Evolutionary conservation across 78 protist genomes (phyloP).

Genomic region (Dictyostelium intermedium): DNA sequence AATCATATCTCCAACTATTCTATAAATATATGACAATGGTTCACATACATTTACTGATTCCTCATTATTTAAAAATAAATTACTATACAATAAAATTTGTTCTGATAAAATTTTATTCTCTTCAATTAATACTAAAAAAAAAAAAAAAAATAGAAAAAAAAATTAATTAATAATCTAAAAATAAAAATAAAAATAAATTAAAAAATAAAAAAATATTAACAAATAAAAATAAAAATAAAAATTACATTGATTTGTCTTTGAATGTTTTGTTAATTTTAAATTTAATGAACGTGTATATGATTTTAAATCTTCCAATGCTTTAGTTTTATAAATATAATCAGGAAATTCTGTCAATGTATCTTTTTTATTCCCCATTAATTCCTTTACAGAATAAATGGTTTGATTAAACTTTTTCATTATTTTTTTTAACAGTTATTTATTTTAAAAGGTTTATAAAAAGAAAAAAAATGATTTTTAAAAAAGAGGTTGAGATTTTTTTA

Average conservation of each 20-base stretch:
- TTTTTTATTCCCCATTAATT: conserved; percentile 15
- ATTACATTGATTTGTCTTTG: conserved; percentile 28
- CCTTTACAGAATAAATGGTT: conserved; percentile 20
- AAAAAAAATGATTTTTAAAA: too few species aligned
- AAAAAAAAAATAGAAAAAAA: too few species aligned
- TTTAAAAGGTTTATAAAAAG: neutral
- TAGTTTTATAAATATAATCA: conserved; percentile 2
- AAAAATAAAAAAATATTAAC: too few species aligned
- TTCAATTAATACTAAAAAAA: neutral
- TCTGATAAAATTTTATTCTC: neutral
- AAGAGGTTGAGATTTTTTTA: neutral
- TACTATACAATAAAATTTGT: neutral
- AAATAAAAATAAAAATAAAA: too few species aligned
- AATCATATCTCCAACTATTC: conserved; percentile 17
- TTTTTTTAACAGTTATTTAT: neutral
- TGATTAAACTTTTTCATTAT: conserved; percentile 51
- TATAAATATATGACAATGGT: neutral
- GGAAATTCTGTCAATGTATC: conserved; percentile 31
- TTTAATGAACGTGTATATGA: neutral
- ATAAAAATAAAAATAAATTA: too few species aligned
- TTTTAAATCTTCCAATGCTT: conserved; percentile 23
- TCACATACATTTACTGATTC: neutral
- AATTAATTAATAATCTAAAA: too few species aligned
- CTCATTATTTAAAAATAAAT: conserved; percentile 5
- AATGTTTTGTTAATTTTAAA: neutral